Evolutionary conservation across 2,329 filamentous ascomycete genomes (phyloP).

Genomic region (Colletotrichum karsti): DNA sequence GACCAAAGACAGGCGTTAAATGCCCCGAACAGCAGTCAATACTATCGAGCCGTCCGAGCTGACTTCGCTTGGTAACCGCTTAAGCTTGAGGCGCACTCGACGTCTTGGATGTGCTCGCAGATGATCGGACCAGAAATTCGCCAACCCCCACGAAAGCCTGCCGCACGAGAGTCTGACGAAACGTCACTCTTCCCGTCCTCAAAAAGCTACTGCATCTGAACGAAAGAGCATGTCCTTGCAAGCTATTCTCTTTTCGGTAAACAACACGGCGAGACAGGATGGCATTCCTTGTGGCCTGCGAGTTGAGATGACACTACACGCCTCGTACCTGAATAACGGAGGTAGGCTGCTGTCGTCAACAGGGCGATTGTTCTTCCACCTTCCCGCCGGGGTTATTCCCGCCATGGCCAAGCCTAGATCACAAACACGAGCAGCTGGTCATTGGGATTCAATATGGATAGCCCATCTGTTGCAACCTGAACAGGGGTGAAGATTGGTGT

Average conservation of each 20-base stretch:
- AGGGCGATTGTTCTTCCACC: background rate
- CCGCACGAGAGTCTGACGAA: background rate
- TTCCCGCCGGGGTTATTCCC: background rate
- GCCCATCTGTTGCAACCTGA: background rate
- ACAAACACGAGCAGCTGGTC: background rate
- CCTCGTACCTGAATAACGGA: no score
- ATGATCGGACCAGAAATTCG: conserved; percentile 4
- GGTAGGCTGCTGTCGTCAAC: no score
- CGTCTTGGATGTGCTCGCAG: conserved; percentile 5
- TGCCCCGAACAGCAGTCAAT: background rate
- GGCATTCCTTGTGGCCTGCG: background rate
- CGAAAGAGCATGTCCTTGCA: background rate
- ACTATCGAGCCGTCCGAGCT: background rate
- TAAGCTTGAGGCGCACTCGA: conserved; percentile 4
- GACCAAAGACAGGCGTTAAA: background rate
- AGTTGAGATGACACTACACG: background rate
- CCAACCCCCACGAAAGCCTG: background rate
- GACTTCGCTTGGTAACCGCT: background rate
- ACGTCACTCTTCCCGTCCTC: background rate
- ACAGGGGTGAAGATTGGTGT: background rate
- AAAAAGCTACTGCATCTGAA: background rate
- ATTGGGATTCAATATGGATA: background rate
- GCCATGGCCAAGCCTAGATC: background rate
- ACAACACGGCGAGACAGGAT: background rate
- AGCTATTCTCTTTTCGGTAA: background rate